Base-by-base conservation (phyloP, 805 yeast species). In the Wickerhamiella brachini region DNA sequence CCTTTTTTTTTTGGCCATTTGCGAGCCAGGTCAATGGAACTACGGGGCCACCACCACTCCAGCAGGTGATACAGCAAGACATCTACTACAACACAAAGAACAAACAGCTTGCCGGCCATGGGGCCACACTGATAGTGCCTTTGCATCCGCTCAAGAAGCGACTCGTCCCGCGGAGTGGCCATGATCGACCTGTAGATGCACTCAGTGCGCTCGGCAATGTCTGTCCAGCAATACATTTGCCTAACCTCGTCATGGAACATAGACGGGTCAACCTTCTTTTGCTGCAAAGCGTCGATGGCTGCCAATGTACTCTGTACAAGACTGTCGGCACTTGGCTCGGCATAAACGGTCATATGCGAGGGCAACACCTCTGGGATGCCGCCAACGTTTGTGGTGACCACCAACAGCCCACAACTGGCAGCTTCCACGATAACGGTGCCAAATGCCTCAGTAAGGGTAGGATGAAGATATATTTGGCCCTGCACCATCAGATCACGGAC, bases 291-390 rank as follows among this genome's bases (percentile, higher is more conserved):
- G 1, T 69, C 64, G 12, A 90, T 83, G 0, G 95, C 97, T n/a
- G 71, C 65, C 41, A 80, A 65, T 1, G 90, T 78, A 7, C 89
- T 83, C 3, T 73, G 76, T 1, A 83, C 86, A 43, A 93, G 67
- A 1, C 93, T 80, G 52, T 85, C 85, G 49, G 85, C 96, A 3
- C 90, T 85, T 0, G 97, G 95, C 15, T 80, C 75, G 0, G 97
- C 89, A 66, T 85, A 93, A 1, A 83, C 83, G 1, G 95, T 88
- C 97, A 93, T 93, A 60, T 88, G 85, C 22, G 75, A 74, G 0
- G 98, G 99, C 39, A 93, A 67, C 3, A 93, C 97, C 62, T 93
- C 99, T 0, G 97, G 97, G 41, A 93, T 89, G 5, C 98, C 99
- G 12, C 99, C 99, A 0, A 93, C 98, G 52, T 80, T 79, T 0